Evolutionary conservation across 495 filamentous ascomycete genomes (phyloP).

Genomic region (Clohesyomyces aquaticus): DNA sequence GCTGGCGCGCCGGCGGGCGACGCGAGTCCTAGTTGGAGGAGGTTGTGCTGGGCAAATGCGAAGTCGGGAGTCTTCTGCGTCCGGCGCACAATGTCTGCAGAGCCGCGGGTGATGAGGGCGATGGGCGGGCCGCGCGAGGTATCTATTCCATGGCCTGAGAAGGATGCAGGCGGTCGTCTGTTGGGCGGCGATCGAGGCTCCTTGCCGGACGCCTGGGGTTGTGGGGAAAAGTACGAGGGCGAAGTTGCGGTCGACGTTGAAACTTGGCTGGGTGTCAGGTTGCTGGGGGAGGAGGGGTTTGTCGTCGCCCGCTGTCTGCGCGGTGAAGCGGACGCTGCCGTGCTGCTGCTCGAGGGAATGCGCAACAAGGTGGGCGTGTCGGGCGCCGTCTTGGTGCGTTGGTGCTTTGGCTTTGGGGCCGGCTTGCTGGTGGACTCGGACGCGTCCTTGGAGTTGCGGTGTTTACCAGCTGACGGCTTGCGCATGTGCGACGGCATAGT

Average conservation of each 20-base stretch:
- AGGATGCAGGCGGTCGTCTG: conserved; percentile 50
- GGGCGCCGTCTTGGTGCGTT: conserved; percentile 29
- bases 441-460: conserved; percentile 1
- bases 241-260: conserved; percentile 25
- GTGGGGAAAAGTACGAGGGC: conserved; percentile 46
- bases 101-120: conserved; percentile 51
- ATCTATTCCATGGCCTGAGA: conserved; percentile 52
- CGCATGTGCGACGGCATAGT: not conserved
- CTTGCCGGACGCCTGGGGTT: conserved; percentile 40
- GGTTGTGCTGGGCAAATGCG: conserved; percentile 36
- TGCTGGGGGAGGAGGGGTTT: conserved; percentile 35
- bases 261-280: conserved; percentile 24
- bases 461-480: not conserved
- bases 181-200: conserved; percentile 45
- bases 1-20: conserved; percentile 24
- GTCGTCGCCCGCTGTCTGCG: conserved; percentile 28
- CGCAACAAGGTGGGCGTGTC: conserved; percentile 24
- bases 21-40: conserved; percentile 27
- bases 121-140: conserved; percentile 52
- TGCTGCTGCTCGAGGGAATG: conserved; percentile 21
- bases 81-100: conserved; percentile 35
- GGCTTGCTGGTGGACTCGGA: conserved; percentile 9
- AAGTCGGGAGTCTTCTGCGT: conserved; percentile 31
- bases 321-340: conserved; percentile 13
- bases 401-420: too few relatives aligned